Evolutionary conservation across 2,329 filamentous ascomycete species (phyloP), one percentile per base, ranked within the genome.

Genomic region (Cadophora sp.): DNA sequence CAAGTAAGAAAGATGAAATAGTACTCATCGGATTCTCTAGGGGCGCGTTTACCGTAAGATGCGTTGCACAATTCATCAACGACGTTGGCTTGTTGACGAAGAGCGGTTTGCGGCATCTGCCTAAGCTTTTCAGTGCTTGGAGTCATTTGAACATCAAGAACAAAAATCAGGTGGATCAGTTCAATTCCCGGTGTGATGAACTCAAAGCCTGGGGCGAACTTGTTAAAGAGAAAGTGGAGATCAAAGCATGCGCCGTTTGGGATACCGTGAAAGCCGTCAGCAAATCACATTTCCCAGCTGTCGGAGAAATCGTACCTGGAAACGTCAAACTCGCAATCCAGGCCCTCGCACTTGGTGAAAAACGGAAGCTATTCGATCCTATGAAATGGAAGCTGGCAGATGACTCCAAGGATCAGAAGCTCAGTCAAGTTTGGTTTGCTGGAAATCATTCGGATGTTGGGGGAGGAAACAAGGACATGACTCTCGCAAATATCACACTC

Each of bases 331-430:
- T 82, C 68, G 82, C 82, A 0, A 82, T 84, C 67, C 82, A 84
- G 63, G 82, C 82, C 3, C 76, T 84, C 4, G 81, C 81, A 2
- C 77, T 84, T 19, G 82, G 83, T 68, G 82, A 84, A 70, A 78
- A 79, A 26, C 77, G 83, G 43, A 64, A 70, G 9, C 65, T 76
- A 4, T 81, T 80, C 69, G 60, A 65, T 2, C 78, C 79, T 9
- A 74, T 78, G 4, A 55, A 79, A 8, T 81, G 79, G 79, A 72
- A 76, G 11, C n/a, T 27, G 7, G n/a, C 51, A 11, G 37, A 55
- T 4, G 9, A 29, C 9, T 16, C 14, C 7, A 43, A 40, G 16
- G 22, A 66, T 8, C 58, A 66, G 37, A 59, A n/a, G 27, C 19
- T 82, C 2, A 77, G 77, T 53, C 81, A 82, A 74, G 76, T 78